Evolutionary conservation across 371 early-diverging fungal genomes (phyloP).

Genomic region (Actinomucor elegans): DNA sequence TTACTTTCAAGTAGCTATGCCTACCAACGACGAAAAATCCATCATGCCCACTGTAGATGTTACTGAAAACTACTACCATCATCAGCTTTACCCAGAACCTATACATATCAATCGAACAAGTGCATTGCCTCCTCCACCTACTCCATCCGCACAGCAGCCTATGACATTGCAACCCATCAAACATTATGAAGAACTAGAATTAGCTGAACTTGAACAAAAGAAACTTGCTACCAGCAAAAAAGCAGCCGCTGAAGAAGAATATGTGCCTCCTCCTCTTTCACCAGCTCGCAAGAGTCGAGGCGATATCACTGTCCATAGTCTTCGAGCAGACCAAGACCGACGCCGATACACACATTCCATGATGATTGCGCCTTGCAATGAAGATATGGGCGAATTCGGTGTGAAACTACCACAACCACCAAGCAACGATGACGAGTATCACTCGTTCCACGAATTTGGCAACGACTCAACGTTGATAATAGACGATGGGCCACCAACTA

Average conservation of each 20-base stretch:
- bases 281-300: conserved; percentile 9
- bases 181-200: neutral
- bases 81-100: no score
- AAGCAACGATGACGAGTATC: neutral
- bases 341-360: neutral
- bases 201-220: neutral
- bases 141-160: neutral
- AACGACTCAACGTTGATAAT: neutral
- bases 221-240: neutral
- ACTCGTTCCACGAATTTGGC: neutral
- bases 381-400: conserved; percentile 16
- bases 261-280: conserved; percentile 6
- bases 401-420: neutral
- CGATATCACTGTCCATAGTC: neutral
- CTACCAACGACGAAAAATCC: neutral
- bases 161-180: neutral
- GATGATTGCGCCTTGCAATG: neutral
- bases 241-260: neutral
- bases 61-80: no score
- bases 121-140: neutral
- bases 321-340: neutral
- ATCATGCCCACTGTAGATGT: no score
- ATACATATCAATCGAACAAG: no score
- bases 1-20: neutral
- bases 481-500: neutral